Conservation (phyloP, 73 alveolate genomes). For the Halteria grandinella region DNA sequence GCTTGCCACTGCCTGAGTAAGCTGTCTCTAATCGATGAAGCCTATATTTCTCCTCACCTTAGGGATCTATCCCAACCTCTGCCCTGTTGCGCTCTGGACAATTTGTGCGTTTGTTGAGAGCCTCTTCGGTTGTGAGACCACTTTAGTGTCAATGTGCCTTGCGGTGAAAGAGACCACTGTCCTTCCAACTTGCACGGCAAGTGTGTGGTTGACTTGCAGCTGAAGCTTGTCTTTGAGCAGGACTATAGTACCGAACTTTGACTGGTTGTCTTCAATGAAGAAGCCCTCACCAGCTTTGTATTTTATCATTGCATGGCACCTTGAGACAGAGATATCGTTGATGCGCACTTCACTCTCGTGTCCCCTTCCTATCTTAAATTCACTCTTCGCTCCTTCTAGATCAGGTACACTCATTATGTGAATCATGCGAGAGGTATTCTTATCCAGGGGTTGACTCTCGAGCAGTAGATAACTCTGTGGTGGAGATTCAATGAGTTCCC, state of each 20-base stretch:
- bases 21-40: too few species aligned
- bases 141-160: too few species aligned
- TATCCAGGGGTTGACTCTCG: conserved; percentile 63
- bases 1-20: too few species aligned
- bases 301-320: conserved; percentile 84
- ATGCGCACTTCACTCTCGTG: conserved; percentile 82
- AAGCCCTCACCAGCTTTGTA: conserved; percentile 57
- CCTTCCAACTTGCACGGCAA: conserved; percentile 63
- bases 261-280: conserved; percentile 80
- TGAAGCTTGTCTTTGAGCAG: conserved; percentile 64
- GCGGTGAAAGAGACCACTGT: conserved; percentile 55
- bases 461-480: conserved; percentile 31
- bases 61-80: too few species aligned
- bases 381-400: not conserved
- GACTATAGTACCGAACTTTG: conserved; percentile 92
- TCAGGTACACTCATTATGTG: conserved; percentile 38
- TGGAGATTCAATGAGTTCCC: not conserved
- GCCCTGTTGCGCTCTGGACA: too few species aligned
- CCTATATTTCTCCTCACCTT: too few species aligned
- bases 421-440: conserved; percentile 45
- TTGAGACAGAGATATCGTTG: conserved; percentile 86
- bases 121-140: too few species aligned
- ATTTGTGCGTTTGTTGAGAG: too few species aligned
- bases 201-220: conserved; percentile 23
- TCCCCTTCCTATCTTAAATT: conserved; percentile 86